Conservation (phyloP, 2,329 filamentous ascomycete species). For the Colletotrichum gigasporum region DNA sequence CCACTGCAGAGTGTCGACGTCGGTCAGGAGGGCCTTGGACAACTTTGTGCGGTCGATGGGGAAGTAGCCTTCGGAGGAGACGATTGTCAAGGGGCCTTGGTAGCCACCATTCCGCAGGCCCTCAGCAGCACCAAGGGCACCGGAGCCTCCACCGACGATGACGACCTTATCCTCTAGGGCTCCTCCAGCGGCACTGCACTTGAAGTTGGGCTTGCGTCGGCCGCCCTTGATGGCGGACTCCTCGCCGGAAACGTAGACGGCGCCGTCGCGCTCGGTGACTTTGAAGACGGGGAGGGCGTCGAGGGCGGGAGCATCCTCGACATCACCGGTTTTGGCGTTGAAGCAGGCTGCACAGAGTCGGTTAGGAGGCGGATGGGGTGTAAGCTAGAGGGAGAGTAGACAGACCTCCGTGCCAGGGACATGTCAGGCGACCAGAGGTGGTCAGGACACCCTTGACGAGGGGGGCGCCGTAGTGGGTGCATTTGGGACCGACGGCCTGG, state of each 20-base stretch:
- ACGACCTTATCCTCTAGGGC: constrained; percentile 72
- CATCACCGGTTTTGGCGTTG: constrained; percentile 86
- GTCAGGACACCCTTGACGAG: constrained; percentile 87
- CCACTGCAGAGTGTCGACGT: constrained; percentile 80
- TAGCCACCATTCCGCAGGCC: constrained; percentile 85
- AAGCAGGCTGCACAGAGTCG: constrained; percentile 81
- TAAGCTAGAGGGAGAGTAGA: constrained; percentile 3
- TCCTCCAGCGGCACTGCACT: constrained; percentile 65
- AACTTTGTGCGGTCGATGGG: constrained; percentile 96
- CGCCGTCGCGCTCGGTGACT: constrained; percentile 81
- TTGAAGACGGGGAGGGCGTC: constrained; percentile 88
- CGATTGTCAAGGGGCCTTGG: constrained; percentile 80
- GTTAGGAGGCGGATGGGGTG: neutral
- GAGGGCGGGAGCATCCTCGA: constrained; percentile 92
- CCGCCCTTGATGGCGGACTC: constrained; percentile 81
- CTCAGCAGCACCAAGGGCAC: constrained; percentile 83
- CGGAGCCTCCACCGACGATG: constrained; percentile 90
- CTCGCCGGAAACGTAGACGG: constrained; percentile 85
- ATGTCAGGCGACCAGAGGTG: constrained; percentile 83
- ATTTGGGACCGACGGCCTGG: constrained; percentile 84
- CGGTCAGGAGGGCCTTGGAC: constrained; percentile 89
- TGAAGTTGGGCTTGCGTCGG: constrained; percentile 77
- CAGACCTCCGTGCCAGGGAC: constrained; percentile 94
- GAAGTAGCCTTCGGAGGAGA: constrained; percentile 84
- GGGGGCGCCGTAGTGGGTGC: constrained; percentile 92